A percentile compares a stretch with the other conserved stretches of the same genome.
These are phyloP conservation scores for Cudoniella acicularis DNA, from an alignment of 495 filamentous ascomycete genomes.

Conservation along the genomic window DNA sequence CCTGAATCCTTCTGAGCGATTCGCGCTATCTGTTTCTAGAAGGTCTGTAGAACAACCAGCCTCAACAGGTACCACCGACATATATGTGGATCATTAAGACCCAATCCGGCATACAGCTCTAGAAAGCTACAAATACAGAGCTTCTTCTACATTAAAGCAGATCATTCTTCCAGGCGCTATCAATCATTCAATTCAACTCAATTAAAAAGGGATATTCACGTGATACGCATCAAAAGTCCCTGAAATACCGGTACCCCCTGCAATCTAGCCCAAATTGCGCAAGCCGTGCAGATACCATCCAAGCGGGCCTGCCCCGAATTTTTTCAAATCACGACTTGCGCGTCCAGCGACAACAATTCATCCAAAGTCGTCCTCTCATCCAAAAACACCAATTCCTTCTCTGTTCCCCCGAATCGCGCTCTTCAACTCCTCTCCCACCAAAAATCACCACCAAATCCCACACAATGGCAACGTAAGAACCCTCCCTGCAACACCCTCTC, in stretches of 20 bases:
- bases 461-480: conserved; percentile 32
- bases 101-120: neutral
- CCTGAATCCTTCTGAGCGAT: neutral
- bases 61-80: neutral
- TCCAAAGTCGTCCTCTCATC: neutral
- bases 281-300: too few relatives aligned
- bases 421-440: neutral
- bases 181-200: too few relatives aligned
- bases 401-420: neutral
- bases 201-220: too few relatives aligned
- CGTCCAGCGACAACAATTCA: neutral
- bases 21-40: neutral
- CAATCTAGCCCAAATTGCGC: neutral
- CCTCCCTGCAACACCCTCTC: neutral
- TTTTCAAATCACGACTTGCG: neutral
- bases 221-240: neutral
- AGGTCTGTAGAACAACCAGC: neutral
- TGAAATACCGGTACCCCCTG: neutral
- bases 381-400: neutral
- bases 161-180: too few relatives aligned
- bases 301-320: neutral
- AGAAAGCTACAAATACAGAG: neutral
- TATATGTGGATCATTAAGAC: neutral
- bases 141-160: too few relatives aligned
- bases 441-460: neutral